Conservation (phyloP, 2,329 filamentous ascomycete genomes). For the Kalaharituber pfeilii region DNA sequence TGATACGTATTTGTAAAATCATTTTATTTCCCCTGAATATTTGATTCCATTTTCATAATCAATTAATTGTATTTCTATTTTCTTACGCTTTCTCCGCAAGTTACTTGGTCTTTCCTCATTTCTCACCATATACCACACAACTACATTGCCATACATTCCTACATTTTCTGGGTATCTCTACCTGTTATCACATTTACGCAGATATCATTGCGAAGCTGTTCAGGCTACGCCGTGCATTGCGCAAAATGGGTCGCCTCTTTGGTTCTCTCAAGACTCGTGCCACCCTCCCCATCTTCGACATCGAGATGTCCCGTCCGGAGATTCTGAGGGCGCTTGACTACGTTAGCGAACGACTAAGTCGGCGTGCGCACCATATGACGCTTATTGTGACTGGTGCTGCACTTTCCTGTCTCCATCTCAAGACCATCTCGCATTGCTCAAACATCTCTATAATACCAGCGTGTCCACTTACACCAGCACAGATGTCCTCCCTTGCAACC, state of each 20-base stretch:
- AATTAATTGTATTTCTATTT: no score
- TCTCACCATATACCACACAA: no score
- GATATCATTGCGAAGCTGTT: no score
- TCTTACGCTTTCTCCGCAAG: no score
- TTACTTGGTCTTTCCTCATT: no score
- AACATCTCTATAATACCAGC: conserved; percentile 7
- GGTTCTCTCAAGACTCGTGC: neutral
- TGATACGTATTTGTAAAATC: no score
- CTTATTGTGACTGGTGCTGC: conserved; percentile 13
- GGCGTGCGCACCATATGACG: conserved; percentile 13
- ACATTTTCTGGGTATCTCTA: no score
- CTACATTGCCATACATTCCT: no score
- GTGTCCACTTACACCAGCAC: conserved; percentile 4
- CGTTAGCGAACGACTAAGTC: conserved; percentile 14
- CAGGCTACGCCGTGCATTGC: neutral
- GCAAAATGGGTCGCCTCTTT: neutral
- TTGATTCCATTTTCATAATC: no score
- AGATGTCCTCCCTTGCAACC: conserved; percentile 2
- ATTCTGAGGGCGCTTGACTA: conserved; percentile 16
- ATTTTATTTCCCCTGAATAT: no score
- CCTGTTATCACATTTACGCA: no score
- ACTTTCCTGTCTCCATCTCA: conserved; percentile 15
- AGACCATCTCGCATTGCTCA: conserved; percentile 5
- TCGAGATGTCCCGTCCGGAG: conserved; percentile 10
- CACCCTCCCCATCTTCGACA: conserved; percentile 2